Base-by-base conservation (phyloP, 2,329 filamentous ascomycete genomes). In the Gremmenia infestans region DNA sequence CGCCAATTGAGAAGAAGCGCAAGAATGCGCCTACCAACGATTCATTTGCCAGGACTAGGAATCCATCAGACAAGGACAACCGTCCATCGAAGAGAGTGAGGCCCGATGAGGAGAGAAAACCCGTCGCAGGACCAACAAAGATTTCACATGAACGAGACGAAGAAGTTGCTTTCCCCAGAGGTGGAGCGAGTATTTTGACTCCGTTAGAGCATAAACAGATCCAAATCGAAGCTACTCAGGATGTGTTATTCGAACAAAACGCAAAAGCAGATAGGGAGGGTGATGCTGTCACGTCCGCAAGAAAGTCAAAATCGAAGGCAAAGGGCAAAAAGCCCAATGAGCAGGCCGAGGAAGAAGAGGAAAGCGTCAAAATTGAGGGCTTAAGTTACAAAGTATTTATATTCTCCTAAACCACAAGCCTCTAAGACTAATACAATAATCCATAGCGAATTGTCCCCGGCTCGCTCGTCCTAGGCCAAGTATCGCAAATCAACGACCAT, bases 171-270 rank as follows among this genome's bases (percentile, higher is more conserved):
- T 99, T 99, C 67, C 93, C 94, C 63, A 85, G 94, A 79, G 94
- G 94, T 54, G 95, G 94, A 45, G 93, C 85, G 52, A 95, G 90
- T 69, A 80, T 96, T 52, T 76, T 99, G 70, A 97, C 94, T 2
- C 92, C 94, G 19, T 78, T 99, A 51, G 94, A 99, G 72, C 89
- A 95, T 70, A 97, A 96, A 75, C 91, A 97, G 73, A 97, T 99
- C 60, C 88, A 94, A 67, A 87, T 95, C 56, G 88, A 97, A 73
- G 94, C 94, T 47, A 94, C 89, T 69, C 86, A 88, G 65, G 94
- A 99, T 77, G 94, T 92, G 42, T 77, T 95, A 40, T 94, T 93
- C 70, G 94, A 97, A 73, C 81, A 87, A 63, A 82, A 82, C 48
- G 74, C 76, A 50, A 78, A 79, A 55, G 66, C 65, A 50, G 61